phyloP scores from a whole-genome alignment of 371 early-diverging fungal genomes.

The Nosema granulosis region DNA sequence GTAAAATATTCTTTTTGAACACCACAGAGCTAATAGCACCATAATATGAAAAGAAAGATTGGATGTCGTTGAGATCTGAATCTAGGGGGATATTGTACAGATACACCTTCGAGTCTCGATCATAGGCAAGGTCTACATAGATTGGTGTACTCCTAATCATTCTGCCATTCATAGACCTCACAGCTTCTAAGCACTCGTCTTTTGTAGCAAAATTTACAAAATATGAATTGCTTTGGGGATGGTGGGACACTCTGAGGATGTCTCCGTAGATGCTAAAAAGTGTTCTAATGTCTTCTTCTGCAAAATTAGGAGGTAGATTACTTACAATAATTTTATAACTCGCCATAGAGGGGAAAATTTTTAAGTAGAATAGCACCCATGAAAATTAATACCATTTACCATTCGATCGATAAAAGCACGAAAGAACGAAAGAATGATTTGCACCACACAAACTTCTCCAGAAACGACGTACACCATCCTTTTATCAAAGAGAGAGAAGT shows the following conservation, averaged over 20 bases:
- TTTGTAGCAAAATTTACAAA: background rate
- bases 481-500: slow-evolving; percentile 91
- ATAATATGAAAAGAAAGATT: slow-evolving; percentile 35
- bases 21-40: slow-evolving; percentile 7
- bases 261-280: slow-evolving; percentile 31
- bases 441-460: slow-evolving; percentile 78
- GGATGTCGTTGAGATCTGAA: slow-evolving; percentile 11
- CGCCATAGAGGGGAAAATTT: slow-evolving; percentile 10
- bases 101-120: slow-evolving; percentile 23
- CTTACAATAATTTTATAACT: slow-evolving; percentile 46
- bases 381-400: slow-evolving; percentile 81
- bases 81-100: slow-evolving; percentile 28
- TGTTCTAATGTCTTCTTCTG: slow-evolving; percentile 17
- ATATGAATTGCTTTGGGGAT: background rate
- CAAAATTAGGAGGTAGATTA: slow-evolving; percentile 39
- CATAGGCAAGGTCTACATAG: slow-evolving; percentile 31
- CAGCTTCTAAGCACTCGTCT: slow-evolving; percentile 22
- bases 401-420: slow-evolving; percentile 69
- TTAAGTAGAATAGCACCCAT: slow-evolving; percentile 10
- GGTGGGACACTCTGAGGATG: slow-evolving; percentile 10
- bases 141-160: background rate
- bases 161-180: slow-evolving; percentile 18
- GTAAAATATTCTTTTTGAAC: slow-evolving; percentile 6
- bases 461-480: slow-evolving; percentile 83
- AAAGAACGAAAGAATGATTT: slow-evolving; percentile 80